Percentiles rank a stretch among this genome's conserved stretches.
Evolutionary conservation across 2,329 filamentous ascomycete genomes (phyloP).

Genomic region (Venturia aucupariae): DNA sequence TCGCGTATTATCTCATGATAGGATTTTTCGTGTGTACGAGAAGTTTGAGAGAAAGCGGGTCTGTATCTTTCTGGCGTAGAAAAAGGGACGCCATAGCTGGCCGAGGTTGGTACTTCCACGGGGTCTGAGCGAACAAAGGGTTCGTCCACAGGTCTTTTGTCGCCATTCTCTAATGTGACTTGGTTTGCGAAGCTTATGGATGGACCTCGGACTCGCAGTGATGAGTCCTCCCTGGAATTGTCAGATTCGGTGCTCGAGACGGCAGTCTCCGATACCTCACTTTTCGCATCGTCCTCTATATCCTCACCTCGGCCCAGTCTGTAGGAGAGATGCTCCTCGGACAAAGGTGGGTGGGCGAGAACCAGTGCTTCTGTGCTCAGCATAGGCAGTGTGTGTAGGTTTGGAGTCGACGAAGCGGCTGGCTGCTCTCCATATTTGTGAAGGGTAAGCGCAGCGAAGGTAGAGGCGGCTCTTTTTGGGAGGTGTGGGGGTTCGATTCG

Average conservation of each 20-base stretch:
- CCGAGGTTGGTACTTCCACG: conserved; percentile 23
- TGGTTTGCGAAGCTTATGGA: conserved; percentile 34
- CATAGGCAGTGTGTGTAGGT: not conserved
- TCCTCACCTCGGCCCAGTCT: conserved; percentile 9
- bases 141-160: conserved; percentile 28
- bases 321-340: conserved; percentile 10
- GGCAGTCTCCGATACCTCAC: conserved; percentile 6
- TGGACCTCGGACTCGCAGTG: conserved; percentile 21
- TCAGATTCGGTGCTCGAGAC: conserved; percentile 7
- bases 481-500: not conserved
- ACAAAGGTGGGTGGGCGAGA: conserved; percentile 1
- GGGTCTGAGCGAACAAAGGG: conserved; percentile 17
- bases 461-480: conserved; percentile 8
- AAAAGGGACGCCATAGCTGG: conserved; percentile 4
- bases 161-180: conserved; percentile 32
- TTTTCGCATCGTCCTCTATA: conserved; percentile 6
- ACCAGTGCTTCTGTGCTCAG: not conserved
- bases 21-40: not conserved
- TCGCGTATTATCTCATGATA: not conserved
- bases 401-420: not conserved
- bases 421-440: conserved; percentile 4
- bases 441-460: conserved; percentile 11
- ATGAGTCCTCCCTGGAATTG: conserved; percentile 4
- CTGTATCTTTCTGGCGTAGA: not conserved
- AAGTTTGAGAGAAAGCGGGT: conserved; percentile 11